These are phyloP conservation scores for Tripidium arundinaceum DNA, from an alignment of 202 grass and related monocot species.

Conservation along the genomic window DNA sequence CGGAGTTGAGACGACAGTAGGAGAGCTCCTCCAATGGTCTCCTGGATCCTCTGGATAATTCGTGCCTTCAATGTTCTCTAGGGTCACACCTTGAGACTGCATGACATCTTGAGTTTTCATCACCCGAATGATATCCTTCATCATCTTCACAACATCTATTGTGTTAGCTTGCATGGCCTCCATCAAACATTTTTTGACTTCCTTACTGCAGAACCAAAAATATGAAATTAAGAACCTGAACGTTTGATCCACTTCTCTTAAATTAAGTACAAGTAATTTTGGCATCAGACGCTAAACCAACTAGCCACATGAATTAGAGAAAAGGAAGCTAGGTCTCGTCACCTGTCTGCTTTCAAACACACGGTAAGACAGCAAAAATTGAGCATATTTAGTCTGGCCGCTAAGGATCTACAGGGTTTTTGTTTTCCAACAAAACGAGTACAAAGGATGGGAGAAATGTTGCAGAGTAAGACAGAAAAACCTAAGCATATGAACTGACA, in stretches of 20 bases:
- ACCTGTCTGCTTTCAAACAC: neutral
- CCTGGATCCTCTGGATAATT: too few species aligned
- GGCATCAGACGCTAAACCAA: neutral
- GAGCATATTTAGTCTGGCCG: neutral
- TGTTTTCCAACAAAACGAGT: too few species aligned
- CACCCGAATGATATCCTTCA: constrained; percentile 84
- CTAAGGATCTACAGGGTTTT: neutral
- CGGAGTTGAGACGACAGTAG: too few species aligned
- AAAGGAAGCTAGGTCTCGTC: neutral
- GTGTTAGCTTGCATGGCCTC: constrained; percentile 80
- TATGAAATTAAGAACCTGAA: neutral
- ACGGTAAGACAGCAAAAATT: neutral
- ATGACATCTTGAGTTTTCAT: constrained; percentile 78
- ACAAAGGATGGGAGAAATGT: too few species aligned
- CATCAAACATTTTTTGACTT: constrained; percentile 83
- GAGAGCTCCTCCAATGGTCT: too few species aligned
- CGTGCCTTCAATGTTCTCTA: constrained; percentile 68
- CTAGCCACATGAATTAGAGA: neutral
- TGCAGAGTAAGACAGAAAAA: neutral
- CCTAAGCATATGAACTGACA: neutral
- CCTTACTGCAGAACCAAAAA: constrained; percentile 40
- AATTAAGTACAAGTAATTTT: neutral
- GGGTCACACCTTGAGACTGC: constrained; percentile 59
- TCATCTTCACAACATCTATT: constrained; percentile 71
- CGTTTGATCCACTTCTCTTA: neutral